Evolutionary conservation across 2,329 filamentous ascomycete species (phyloP), one percentile per base, ranked within the genome.

Genomic region (Phaeophleospora eucalypticola): DNA sequence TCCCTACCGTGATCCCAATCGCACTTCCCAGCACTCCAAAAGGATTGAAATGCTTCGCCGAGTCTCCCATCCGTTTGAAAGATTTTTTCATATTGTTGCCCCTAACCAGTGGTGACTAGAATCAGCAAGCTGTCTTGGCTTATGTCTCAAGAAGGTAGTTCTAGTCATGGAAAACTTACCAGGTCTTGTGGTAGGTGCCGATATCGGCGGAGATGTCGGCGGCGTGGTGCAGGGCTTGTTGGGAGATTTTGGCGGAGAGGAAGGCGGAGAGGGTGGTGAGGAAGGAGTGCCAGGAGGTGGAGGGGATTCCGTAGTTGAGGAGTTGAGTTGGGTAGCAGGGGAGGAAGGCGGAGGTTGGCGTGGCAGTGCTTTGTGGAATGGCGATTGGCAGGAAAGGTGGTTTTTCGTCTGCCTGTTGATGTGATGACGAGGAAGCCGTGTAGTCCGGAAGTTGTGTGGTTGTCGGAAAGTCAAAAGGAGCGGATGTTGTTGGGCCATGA

Each of bases 231-330:
- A 57, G 12, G 8, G 52, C 54, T 42, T 57, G 49, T 27, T 51
- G 49, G 14, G 52, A 50, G 37, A 55, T 49, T 17, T 49, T 52
- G 17, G 52, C 50, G 10, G 50, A 53, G 14, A 53, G 21, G 36
- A 57, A 57, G 34, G 49, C 52, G 15, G 52, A 57, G 2, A 55
- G 44, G 1, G 54, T 57, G 20, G 41, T 37, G n/a, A 57, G 39
- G 21, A 57, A 57, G 10, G 41, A 32, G 18, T 40, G 33, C 48
- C 51, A 57, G n/a, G 37, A 52, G 7, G 49, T 41, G n/a, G 39
- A 37, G 18, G 54, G 48, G 10, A 57, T 51, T 2, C 52, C 54
- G 17, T 49, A 55, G 17, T 18, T 51, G 17, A 57, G 41, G 12
- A 57, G 40, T 14, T 46, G 37, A 2, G 43, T 33, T 2, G 54